Base-by-base conservation (phyloP, 768 basidiomycete genomes). In the Russula olivacea region DNA sequence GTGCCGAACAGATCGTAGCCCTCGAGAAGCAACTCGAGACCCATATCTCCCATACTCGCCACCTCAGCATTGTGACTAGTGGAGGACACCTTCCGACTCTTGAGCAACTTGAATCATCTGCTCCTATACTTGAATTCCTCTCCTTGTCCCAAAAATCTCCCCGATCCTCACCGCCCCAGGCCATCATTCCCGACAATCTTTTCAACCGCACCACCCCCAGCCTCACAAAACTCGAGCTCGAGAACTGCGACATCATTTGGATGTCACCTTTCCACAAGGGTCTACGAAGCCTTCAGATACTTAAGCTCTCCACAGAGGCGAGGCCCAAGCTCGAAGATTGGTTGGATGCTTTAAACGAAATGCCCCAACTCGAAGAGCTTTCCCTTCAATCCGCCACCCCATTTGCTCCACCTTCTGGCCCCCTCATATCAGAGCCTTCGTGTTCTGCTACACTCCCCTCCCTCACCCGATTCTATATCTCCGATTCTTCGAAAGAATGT, bases 301-400 rank as follows among this genome's bases (percentile, higher is more conserved):
- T 34, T 1, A 28, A 14, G 10, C 40, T 34, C 19, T 62, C 51
- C 14, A 17, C 2, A 45, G n/a, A 25, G 21, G 10, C 14, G 5
- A 50, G 57, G 19, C 64, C 56, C 23, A 54, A 6, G 9, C 54
- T 61, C 17, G 36, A 36, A 14, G 43, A 52, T 28, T 65, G 61
- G 61, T 52, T 66, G 30, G 48, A 59, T 34, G 62, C 65, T n/a
- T 58, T 66, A n/a, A 23, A 56, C 3, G 43, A 36, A 38, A 56
- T 63, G 57, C 43, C 61, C n/a, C 50, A 57, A 41, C 52, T 66
- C 11, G 25, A 59, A 41, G 25, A 23, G 4, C 57, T 66, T 34
- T 15, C 45, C 21, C 58, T 66, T 54, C 47, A 47, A 2, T 36
- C 36, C 0, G 32, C 65, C 30, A 43, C 48, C 21, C 61, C 61